Base-by-base conservation (phyloP, 768 basidiomycete genomes). In the Hericium rajendrae region DNA sequence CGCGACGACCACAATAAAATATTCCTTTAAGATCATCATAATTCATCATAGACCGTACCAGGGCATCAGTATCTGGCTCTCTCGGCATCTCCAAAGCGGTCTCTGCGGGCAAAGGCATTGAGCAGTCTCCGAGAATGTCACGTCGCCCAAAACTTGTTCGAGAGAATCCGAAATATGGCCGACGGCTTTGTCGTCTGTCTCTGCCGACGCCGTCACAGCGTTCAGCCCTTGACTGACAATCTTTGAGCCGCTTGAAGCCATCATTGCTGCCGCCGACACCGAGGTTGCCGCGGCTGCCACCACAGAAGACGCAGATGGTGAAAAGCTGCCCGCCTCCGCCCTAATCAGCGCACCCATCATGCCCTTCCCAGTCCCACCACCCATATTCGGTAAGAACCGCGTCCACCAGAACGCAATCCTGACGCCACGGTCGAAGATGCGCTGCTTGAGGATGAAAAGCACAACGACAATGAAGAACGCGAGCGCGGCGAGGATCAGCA, bases 321-420 rank as follows among this genome's bases (percentile, higher is more conserved):
- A 18, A 9, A n/a, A 9, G 15, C n/a, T n/a, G 15, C 52, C 52
- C 52, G 37, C 37, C 20, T 53, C 52, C 52, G 18, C 12, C 38
- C 20, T 53, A 20, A 1, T 37, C 52, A 53, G 24, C 16, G 37
- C 37, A n/a, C 12, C 38, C 6, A 18, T 6, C 8, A 46, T 15
- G n/a, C 43, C 49, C 49, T 51, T 53, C 13, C 37, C 38, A 20
- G 37, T 20, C 38, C 37, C 55, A 22, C 16, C 24, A 24, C 41
- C 43, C 53, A 51, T 16, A 15, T 28, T 22, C 37, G 89, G 89
- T 0, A 91, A 56, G 55, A 88, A 88, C 40, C 81, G 76, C 43
- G 86, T 88, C 91, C 93, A 95, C 86, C 88, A 94, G 53, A 93
- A 84, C 0, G 88, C 88, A 3, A 94, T 76, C 20, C 85, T 76